Conservation (phyloP, 331 rosid genomes). For the Ulmus americana region DNA sequence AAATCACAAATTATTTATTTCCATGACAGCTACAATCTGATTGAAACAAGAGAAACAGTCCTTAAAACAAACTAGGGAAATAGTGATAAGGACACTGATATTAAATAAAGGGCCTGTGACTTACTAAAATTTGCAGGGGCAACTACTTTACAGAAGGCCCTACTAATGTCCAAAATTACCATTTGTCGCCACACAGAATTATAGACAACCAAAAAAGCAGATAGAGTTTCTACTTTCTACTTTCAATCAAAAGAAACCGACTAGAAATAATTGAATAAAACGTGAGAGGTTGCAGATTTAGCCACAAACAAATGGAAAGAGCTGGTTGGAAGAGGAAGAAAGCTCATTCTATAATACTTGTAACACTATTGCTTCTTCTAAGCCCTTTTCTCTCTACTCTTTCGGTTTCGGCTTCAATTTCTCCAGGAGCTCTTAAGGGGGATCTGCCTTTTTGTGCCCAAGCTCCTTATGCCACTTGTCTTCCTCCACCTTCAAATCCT, state of each 20-base stretch:
- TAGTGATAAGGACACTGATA: too few species aligned
- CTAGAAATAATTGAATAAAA: neutral
- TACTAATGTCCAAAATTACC: too few species aligned
- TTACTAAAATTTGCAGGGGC: too few species aligned
- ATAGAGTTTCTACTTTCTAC: neutral
- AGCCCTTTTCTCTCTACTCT: neutral
- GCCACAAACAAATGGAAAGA: neutral
- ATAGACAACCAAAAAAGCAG: too few species aligned
- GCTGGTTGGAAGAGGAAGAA: slow-evolving; percentile 1
- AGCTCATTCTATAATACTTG: neutral
- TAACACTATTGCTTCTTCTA: neutral
- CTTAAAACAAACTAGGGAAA: too few species aligned
- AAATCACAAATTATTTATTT: too few species aligned
- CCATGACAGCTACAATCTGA: too few species aligned
- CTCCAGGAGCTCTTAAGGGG: slow-evolving; percentile 5
- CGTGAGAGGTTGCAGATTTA: neutral
- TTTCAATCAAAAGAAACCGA: neutral
- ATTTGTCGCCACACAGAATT: too few species aligned
- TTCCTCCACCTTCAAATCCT: slow-evolving; percentile 23
- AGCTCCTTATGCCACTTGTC: slow-evolving; percentile 12
- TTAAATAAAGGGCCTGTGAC: too few species aligned
- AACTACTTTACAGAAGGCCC: too few species aligned
- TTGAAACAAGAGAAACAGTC: too few species aligned
- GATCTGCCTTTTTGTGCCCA: slow-evolving; percentile 6
- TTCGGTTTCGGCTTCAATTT: slow-evolving; percentile 8